These are phyloP conservation scores for Colletotrichum sp. DNA, from an alignment of 2,329 filamentous ascomycete genomes.

Conservation along the genomic window DNA sequence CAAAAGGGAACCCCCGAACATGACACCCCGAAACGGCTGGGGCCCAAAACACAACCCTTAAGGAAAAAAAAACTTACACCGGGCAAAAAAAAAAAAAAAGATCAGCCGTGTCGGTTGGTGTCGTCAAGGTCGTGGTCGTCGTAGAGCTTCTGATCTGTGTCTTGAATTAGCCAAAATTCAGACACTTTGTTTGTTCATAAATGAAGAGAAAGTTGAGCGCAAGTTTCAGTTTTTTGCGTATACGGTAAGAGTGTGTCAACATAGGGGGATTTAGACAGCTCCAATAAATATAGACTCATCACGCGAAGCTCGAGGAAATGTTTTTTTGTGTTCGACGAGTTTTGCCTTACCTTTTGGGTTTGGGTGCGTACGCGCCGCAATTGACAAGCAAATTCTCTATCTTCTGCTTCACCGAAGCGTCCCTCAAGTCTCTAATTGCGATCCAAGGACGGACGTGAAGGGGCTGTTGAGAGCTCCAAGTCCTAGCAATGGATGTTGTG, in stretches of 20 bases:
- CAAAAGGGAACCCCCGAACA: too few species aligned
- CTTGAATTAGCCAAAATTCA: slow-evolving; percentile 19
- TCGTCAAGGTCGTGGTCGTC: neutral
- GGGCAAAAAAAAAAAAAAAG: too few species aligned
- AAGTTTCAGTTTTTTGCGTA: slow-evolving; percentile 59
- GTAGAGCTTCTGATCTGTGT: neutral
- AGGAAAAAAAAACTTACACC: too few species aligned
- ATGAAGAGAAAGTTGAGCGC: neutral
- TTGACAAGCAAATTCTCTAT: neutral
- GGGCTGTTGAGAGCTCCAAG: slow-evolving; percentile 1
- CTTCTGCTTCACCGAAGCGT: neutral
- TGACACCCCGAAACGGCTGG: too few species aligned
- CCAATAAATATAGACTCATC: slow-evolving; percentile 68
- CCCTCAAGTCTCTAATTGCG: neutral
- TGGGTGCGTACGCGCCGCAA: neutral
- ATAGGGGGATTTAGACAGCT: slow-evolving; percentile 73
- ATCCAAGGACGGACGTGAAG: neutral
- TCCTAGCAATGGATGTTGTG: neutral
- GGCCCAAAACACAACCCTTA: too few species aligned
- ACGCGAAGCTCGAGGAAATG: slow-evolving; percentile 25
- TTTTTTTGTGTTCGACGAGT: neutral
- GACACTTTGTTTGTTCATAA: neutral
- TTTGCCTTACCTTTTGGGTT: slow-evolving; percentile 3
- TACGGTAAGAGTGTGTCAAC: slow-evolving; percentile 64
- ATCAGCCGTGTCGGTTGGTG: slow-evolving; percentile 24